These are phyloP conservation scores for Chrysochromulina tobinii DNA, from an alignment of 78 protist species.

Conservation along the genomic window DNA sequence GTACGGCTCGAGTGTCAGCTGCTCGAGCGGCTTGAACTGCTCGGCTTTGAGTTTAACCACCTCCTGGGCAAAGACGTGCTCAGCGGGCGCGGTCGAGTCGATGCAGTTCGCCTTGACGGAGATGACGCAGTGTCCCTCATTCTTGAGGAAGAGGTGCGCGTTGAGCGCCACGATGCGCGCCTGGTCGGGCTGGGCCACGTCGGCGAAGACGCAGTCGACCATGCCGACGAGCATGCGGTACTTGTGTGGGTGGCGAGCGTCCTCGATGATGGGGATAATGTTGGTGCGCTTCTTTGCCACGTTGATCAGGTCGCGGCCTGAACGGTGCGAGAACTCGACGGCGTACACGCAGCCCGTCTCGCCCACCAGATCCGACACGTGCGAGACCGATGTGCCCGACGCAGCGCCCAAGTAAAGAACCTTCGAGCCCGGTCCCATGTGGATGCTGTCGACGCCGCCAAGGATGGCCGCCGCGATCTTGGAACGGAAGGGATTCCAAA, in stretches of 20 bases:
- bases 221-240: constrained; percentile 98
- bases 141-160: constrained; percentile 98
- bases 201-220: constrained; percentile 98
- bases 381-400: constrained; percentile 99
- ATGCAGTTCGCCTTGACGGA: constrained; percentile 99
- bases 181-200: constrained; percentile 99
- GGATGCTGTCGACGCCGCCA: constrained; percentile 93
- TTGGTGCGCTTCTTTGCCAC: constrained; percentile 98
- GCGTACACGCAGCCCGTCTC: constrained; percentile 97
- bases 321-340: constrained; percentile 97
- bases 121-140: constrained; percentile 96
- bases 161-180: constrained; percentile 98
- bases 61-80: constrained; percentile 92
- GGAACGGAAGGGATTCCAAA: constrained; percentile 99
- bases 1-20: constrained; percentile 94
- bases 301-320: constrained; percentile 98
- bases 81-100: constrained; percentile 96
- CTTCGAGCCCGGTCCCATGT: constrained; percentile 96
- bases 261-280: constrained; percentile 99
- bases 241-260: constrained; percentile 98
- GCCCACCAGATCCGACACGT: constrained; percentile 98
- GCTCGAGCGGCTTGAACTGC: constrained; percentile 88
- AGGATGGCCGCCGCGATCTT: constrained; percentile 98
- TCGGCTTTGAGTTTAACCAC: constrained; percentile 80
- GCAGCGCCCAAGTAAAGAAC: constrained; percentile 99